phyloP scores from a whole-genome alignment of 257 asterid genomes.

The Capsicum pubescens region DNA sequence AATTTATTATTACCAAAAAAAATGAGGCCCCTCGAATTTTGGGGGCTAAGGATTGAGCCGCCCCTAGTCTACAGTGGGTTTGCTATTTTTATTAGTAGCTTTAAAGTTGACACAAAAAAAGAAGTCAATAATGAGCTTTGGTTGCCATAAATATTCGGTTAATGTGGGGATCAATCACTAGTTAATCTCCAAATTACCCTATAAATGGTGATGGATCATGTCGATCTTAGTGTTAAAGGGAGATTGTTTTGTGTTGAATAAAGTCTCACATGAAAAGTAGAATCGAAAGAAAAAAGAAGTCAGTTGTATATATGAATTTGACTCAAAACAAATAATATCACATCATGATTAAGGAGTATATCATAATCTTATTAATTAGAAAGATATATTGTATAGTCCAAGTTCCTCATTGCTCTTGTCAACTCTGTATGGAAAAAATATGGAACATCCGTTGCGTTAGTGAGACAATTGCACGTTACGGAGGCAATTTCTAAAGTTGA shows the following conservation, averaged over 20 bases:
- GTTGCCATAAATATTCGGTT: neutral
- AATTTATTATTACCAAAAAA: too few relatives aligned
- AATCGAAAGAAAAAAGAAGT: neutral
- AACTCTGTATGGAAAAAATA: neutral
- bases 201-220: neutral
- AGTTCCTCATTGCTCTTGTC: constrained; percentile 18
- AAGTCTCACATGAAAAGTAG: neutral
- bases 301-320: neutral
- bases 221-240: neutral
- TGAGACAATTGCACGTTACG: constrained; percentile 2
- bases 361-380: neutral
- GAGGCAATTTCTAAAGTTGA: constrained; percentile 14
- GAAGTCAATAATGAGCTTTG: neutral
- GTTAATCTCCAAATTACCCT: neutral
- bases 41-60: too few relatives aligned
- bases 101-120: neutral
- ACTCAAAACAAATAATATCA: neutral
- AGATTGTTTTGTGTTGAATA: neutral
- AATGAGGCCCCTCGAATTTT: too few relatives aligned
- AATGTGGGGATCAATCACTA: neutral
- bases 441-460: neutral
- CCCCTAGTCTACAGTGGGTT: neutral
- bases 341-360: neutral
- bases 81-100: neutral
- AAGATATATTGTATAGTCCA: neutral